phyloP scores from a whole-genome alignment of 768 basidiomycete species.

The Pholiota molesta region DNA sequence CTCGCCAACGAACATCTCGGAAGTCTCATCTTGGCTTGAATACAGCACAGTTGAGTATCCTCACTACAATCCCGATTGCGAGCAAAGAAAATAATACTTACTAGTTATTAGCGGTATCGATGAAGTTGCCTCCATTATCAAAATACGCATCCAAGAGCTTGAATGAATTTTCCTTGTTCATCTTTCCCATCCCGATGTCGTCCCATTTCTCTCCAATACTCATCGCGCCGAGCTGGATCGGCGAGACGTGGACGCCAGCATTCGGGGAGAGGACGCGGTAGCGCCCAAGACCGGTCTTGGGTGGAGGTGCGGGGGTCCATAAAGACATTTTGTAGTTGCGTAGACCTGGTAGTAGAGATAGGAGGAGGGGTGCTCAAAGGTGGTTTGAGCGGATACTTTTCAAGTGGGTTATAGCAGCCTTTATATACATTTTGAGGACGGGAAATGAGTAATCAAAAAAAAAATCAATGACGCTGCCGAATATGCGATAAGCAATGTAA shows the following conservation, averaged over 20 bases:
- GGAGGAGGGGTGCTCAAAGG: too few relatives aligned
- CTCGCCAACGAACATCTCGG: slow-evolving; percentile 5
- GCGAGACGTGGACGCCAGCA: slow-evolving; percentile 53
- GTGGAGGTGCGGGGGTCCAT: slow-evolving; percentile 23
- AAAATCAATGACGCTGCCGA: too few relatives aligned
- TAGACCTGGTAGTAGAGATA: too few relatives aligned
- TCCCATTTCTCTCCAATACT: slow-evolving; percentile 51
- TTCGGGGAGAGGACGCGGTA: slow-evolving; percentile 41
- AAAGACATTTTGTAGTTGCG: slow-evolving; percentile 10
- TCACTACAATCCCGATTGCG: not conserved
- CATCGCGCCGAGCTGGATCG: slow-evolving; percentile 52
- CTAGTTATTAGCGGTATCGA: slow-evolving; percentile 45
- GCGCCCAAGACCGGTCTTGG: slow-evolving; percentile 37
- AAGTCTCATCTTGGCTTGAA: slow-evolving; percentile 26
- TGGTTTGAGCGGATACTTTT: too few relatives aligned
- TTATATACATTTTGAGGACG: too few relatives aligned
- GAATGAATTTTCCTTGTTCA: slow-evolving; percentile 41
- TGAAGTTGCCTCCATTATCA: slow-evolving; percentile 45
- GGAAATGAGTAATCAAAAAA: too few relatives aligned
- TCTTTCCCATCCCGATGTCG: slow-evolving; percentile 28
- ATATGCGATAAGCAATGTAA: too few relatives aligned
- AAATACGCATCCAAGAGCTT: slow-evolving; percentile 45
- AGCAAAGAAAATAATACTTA: slow-evolving; percentile 14
- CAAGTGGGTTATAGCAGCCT: too few relatives aligned
- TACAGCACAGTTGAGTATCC: slow-evolving; percentile 18